A percentile compares a stretch with the other conserved stretches of the same genome.
Conservation (phyloP, 352 stramenopile species). For the Pythium aphanidermatum region DNA sequence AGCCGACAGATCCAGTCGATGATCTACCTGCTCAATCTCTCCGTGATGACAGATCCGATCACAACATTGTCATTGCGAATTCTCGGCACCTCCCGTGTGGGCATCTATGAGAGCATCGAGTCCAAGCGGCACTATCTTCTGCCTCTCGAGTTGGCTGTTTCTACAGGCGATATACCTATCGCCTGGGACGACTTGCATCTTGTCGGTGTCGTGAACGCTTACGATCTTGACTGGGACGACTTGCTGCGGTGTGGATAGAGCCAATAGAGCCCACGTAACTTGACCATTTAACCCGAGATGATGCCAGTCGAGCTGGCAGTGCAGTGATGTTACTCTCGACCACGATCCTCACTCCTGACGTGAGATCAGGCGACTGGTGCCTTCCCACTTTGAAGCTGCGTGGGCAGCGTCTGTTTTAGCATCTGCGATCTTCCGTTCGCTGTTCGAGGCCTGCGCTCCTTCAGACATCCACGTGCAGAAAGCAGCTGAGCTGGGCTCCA, state of each 20-base stretch:
- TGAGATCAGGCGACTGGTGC: too few relatives aligned
- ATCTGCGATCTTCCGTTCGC: too few relatives aligned
- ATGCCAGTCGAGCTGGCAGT: too few relatives aligned
- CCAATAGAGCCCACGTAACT: too few relatives aligned
- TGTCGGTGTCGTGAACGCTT: not conserved
- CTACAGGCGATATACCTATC: not conserved
- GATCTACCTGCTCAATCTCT: conserved; percentile 14
- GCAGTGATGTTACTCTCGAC: too few relatives aligned
- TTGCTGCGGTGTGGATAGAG: conserved; percentile 10
- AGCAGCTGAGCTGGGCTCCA: too few relatives aligned
- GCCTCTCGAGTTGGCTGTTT: not conserved
- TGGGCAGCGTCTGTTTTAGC: too few relatives aligned
- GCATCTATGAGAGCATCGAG: conserved; percentile 1
- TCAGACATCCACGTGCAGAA: too few relatives aligned
- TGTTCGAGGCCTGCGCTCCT: too few relatives aligned
- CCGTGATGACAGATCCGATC: conserved; percentile 16
- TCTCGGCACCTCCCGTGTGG: not conserved
- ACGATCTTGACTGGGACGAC: conserved; percentile 4
- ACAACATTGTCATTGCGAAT: conserved; percentile 5
- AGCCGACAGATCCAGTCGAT: conserved; percentile 6
- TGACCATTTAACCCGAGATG: too few relatives aligned
- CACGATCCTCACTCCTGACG: too few relatives aligned
- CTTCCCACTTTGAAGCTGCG: too few relatives aligned
- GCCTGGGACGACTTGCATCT: conserved; percentile 6
- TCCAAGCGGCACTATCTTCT: conserved; percentile 3